Evolutionary conservation across 495 filamentous ascomycete genomes (phyloP).

Genomic region (Paragyromitra xinjiangensis): DNA sequence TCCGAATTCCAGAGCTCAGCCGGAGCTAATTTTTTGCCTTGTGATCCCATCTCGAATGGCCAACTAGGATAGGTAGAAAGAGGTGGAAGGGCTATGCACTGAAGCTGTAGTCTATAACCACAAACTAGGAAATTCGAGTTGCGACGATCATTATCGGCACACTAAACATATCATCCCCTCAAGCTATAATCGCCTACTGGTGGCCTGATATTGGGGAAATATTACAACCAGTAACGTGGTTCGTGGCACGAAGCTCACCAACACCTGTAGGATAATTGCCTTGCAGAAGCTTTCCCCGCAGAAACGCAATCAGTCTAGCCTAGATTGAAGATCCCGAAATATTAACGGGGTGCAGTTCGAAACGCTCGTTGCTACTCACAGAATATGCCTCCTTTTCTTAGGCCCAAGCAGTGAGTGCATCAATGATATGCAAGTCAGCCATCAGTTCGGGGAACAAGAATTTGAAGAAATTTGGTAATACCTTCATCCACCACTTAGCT

Average conservation of each 20-base stretch:
- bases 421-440: not conserved
- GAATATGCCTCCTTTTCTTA: not conserved
- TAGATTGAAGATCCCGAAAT: not conserved
- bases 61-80: not conserved
- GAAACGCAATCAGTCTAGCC: not conserved
- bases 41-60: constrained; percentile 10
- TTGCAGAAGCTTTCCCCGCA: not conserved
- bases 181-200: not conserved
- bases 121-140: not conserved
- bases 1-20: not conserved
- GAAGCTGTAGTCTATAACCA: not conserved
- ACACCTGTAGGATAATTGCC: not conserved
- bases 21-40: not conserved
- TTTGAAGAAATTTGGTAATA: not conserved
- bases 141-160: not conserved
- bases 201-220: not conserved
- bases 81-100: not conserved
- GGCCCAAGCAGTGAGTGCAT: not conserved
- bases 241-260: not conserved
- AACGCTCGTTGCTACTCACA: not conserved
- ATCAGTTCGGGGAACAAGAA: not conserved
- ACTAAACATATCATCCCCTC: not conserved
- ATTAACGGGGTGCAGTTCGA: not conserved
- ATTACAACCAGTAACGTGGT: not conserved
- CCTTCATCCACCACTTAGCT: not conserved